Conservation (phyloP, 2,329 filamentous ascomycete species). For the Madurella mycetomatis region DNA sequence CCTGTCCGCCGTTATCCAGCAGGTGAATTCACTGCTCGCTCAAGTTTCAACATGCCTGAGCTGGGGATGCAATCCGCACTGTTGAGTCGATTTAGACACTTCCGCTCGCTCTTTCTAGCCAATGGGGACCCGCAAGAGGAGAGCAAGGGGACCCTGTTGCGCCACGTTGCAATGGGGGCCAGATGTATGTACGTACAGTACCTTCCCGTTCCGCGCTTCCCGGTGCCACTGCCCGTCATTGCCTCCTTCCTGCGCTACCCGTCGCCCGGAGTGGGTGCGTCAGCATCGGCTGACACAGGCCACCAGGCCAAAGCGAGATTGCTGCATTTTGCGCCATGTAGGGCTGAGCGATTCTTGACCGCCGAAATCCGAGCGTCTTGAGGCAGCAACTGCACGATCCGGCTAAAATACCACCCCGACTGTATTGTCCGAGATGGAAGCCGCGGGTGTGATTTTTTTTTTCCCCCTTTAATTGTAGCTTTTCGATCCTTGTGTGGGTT, state of each 20-base stretch:
- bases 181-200: slow-evolving; percentile 8
- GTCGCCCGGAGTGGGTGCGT: not conserved
- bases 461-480: too few relatives aligned
- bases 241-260: slow-evolving; percentile 6
- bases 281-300: slow-evolving; percentile 3
- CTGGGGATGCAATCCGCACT: too few relatives aligned
- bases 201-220: slow-evolving; percentile 25
- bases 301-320: not conserved
- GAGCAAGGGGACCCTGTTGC: slow-evolving; percentile 9
- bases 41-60: too few relatives aligned
- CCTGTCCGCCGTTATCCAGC: too few relatives aligned
- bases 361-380: slow-evolving; percentile 2
- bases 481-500: too few relatives aligned
- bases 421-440: not conserved
- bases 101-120: not conserved
- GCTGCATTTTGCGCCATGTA: slow-evolving; percentile 9
- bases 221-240: slow-evolving; percentile 21
- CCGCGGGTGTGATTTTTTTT: too few relatives aligned
- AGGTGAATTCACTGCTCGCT: too few relatives aligned
- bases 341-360: slow-evolving; percentile 18
- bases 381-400: slow-evolving; percentile 1
- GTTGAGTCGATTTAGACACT: too few relatives aligned
- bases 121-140: not conserved
- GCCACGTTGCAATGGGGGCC: slow-evolving; percentile 23
- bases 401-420: slow-evolving; percentile 2